Base-by-base conservation (phyloP, 2,329 filamentous ascomycete species). In the Botrytis galanthina region DNA sequence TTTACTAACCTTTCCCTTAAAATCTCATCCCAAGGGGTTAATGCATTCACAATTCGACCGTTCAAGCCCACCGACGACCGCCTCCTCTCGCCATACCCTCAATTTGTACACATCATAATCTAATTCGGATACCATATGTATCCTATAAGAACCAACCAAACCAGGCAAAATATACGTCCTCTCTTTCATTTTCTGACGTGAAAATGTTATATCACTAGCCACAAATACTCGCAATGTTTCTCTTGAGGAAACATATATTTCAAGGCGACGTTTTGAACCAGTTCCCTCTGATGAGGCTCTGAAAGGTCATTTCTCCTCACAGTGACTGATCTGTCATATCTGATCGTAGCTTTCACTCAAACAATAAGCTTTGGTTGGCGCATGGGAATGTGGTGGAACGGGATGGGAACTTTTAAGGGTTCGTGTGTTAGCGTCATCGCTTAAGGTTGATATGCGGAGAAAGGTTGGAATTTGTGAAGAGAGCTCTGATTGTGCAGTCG, bases 221-320 rank as follows among this genome's bases (percentile, higher is more conserved):
- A 32, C 35, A 26, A 26, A 16, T 4, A 29, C 10, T 46, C 18
- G n/a, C 6, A 9, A 46, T 16, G 0, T 3, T 2, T 18, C 37
- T 20, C 14, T 32, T 9, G 18, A 46, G 20, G 7, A 22, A 29
- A 32, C 5, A 7, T 6, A 32, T 46, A 7, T 14, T 44, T 42
- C 18, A 4, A 44, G 2, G 8, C 29, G n/a, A 18, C 20, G 9
- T 18, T 46, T 64, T 5, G 10, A 18, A 39, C 39, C n/a, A 64
- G 4, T 64, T 1, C 42, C 14, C 18, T 32, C 16, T 32, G n/a
- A 20, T 39, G 20, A 14, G n/a, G 7, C 26, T 16, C 14, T n/a
- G 18, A 14, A 32, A 1, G 20, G 8, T 1, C 2, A 8, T 1
- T 9, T 22, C 8, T 32, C 14, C 20, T 22, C 14, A 1, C 26